A percentile compares a stretch with the other conserved stretches of the same genome.
Evolutionary conservation across 352 stramenopile genomes (phyloP).

Genomic region (Pythium scleroteichum): DNA sequence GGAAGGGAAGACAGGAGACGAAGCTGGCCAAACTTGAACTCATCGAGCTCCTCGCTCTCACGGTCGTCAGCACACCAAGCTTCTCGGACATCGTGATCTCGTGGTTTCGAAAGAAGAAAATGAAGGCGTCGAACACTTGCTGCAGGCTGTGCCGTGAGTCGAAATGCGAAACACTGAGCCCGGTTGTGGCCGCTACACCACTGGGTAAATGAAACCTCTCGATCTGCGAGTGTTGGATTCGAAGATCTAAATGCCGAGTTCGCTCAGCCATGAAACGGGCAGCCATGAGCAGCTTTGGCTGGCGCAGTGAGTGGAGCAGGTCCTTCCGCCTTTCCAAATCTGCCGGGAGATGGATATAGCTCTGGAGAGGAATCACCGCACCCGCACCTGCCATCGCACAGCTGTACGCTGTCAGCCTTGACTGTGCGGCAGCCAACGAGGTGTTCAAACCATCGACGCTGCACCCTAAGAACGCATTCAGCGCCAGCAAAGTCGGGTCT

Average conservation of each 20-base stretch:
- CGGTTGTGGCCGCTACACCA: too few species aligned
- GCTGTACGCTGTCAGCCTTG: background rate
- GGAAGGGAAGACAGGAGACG: slow-evolving; percentile 12
- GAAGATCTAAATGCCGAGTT: background rate
- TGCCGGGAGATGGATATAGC: background rate
- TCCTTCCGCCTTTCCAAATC: background rate
- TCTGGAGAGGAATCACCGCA: background rate
- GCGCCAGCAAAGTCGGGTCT: too few species aligned
- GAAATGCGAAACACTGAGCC: too few species aligned
- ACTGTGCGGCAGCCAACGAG: slow-evolving; percentile 6
- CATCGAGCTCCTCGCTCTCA: slow-evolving; percentile 19
- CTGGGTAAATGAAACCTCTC: too few species aligned
- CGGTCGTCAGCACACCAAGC: slow-evolving; percentile 23
- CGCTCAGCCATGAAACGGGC: background rate
- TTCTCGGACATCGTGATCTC: slow-evolving; percentile 25
- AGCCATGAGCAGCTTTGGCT: background rate
- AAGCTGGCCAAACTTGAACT: slow-evolving; percentile 6
- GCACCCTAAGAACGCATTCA: too few species aligned
- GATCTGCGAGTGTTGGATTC: too few species aligned
- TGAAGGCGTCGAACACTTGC: too few species aligned
- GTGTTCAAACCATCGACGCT: too few species aligned
- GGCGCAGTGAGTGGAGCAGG: background rate
- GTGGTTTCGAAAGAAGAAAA: slow-evolving; percentile 17
- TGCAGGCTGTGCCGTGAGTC: too few species aligned
- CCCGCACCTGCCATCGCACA: too few species aligned